Evolutionary conservation across 2,329 filamentous ascomycete species (phyloP).

Genomic region (Alternaria infectoria): DNA sequence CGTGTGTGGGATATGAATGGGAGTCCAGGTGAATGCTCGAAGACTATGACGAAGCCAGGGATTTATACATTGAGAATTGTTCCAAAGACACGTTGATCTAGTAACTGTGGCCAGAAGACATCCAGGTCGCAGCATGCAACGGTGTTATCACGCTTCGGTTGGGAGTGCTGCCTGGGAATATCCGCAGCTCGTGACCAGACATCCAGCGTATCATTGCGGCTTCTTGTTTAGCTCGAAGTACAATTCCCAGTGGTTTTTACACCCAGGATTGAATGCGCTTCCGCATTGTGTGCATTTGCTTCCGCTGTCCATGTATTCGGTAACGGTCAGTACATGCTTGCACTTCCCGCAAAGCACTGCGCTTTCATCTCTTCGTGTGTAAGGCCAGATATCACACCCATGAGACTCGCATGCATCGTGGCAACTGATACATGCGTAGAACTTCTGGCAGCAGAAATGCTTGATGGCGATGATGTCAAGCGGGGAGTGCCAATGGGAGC

Average conservation of each 20-base stretch:
- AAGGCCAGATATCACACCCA: constrained; percentile 30
- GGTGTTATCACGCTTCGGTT: too few species aligned
- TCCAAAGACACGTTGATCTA: too few species aligned
- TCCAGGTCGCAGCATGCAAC: too few species aligned
- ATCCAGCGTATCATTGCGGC: too few species aligned
- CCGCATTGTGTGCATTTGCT: constrained; percentile 36
- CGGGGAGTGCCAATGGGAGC: constrained; percentile 39
- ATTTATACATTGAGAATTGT: too few species aligned
- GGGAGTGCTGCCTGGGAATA: too few species aligned
- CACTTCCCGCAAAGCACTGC: constrained; percentile 43
- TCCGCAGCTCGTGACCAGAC: too few species aligned
- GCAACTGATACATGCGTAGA: constrained; percentile 47
- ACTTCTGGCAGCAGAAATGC: constrained; percentile 45
- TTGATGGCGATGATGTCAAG: constrained; percentile 49
- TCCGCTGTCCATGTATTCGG: constrained; percentile 40
- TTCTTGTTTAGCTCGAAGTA: constrained; percentile 29
- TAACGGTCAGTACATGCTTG: constrained; percentile 32
- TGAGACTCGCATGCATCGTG: constrained; percentile 40
- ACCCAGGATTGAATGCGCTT: constrained; percentile 43
- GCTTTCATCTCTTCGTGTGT: constrained; percentile 19
- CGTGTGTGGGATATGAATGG: too few species aligned
- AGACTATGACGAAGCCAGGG: too few species aligned
- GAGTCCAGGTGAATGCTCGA: too few species aligned
- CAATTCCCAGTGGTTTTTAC: constrained; percentile 43
- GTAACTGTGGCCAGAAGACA: too few species aligned